Conservation (phyloP, 768 basidiomycete species). For the Lactifluus rugatus region DNA sequence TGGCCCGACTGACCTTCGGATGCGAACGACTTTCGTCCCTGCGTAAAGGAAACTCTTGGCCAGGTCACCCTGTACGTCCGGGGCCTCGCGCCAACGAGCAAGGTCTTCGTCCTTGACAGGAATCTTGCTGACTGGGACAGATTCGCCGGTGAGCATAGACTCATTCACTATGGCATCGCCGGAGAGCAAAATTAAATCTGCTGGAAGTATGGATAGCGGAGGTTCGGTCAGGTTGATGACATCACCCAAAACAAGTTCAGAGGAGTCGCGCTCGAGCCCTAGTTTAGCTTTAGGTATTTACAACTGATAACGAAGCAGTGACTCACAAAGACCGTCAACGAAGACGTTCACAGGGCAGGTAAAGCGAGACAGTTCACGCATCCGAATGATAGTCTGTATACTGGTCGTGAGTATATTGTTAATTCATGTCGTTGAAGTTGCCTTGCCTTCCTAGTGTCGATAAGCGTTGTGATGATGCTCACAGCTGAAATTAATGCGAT, state of each 20-base stretch:
- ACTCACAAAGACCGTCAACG: conserved; percentile 48
- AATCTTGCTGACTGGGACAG: conserved; percentile 89
- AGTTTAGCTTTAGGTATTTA: conserved; percentile 3
- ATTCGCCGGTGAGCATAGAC: conserved; percentile 98
- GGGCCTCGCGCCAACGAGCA: conserved; percentile 54
- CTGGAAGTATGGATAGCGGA: conserved; percentile 65
- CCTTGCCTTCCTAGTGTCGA: conserved; percentile 84
- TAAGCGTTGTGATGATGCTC: conserved; percentile 74
- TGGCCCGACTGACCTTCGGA: conserved; percentile 51
- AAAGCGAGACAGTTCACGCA: conserved; percentile 95
- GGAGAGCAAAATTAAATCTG: conserved; percentile 84
- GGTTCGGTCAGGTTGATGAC: conserved; percentile 81
- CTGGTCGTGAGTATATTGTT: not conserved
- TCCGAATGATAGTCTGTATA: conserved; percentile 73
- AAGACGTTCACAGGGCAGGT: conserved; percentile 67
- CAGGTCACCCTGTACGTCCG: conserved; percentile 49
- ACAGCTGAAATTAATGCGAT: conserved; percentile 84
- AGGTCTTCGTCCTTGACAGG: conserved; percentile 77
- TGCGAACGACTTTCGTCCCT: conserved; percentile 84
- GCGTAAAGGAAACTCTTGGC: conserved; percentile 81
- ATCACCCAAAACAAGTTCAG: conserved; percentile 83
- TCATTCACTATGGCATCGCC: conserved; percentile 98
- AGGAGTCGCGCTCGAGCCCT: conserved; percentile 71
- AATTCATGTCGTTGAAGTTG: not conserved
- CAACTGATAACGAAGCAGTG: not conserved